phyloP scores from a whole-genome alignment of 352 stramenopile genomes.

The Phytophthora colocasiae region DNA sequence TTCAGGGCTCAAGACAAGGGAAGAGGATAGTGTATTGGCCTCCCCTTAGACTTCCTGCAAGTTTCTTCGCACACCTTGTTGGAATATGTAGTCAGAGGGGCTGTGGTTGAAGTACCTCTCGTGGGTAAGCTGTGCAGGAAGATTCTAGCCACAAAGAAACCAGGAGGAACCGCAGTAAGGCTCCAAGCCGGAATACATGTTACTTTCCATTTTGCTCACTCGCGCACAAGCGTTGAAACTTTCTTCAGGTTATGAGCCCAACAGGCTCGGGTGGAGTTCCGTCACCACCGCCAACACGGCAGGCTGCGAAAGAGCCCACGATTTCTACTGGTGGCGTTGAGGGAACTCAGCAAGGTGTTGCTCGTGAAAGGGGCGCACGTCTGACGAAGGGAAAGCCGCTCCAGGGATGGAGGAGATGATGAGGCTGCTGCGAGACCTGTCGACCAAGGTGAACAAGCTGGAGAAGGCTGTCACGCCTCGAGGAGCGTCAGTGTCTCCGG shows the following conservation, averaged over 20 bases:
- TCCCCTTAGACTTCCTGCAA: too few species aligned
- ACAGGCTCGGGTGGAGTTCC: background rate
- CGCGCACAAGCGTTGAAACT: too few species aligned
- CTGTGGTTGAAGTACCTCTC: too few species aligned
- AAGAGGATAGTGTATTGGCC: too few species aligned
- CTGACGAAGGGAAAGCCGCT: constrained; percentile 3
- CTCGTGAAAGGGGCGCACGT: background rate
- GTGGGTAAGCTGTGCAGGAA: too few species aligned
- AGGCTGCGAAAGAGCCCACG: constrained; percentile 7
- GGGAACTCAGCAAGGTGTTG: background rate
- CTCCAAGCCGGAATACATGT: too few species aligned
- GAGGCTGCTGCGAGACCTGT: background rate
- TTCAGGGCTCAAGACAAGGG: too few species aligned
- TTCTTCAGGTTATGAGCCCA: constrained; percentile 2
- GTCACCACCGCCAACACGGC: background rate
- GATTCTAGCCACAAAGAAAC: too few species aligned
- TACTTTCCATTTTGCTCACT: too few species aligned
- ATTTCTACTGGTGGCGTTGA: background rate
- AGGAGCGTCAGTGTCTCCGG: background rate
- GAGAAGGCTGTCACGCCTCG: constrained; percentile 4
- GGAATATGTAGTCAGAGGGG: too few species aligned
- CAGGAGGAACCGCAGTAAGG: too few species aligned
- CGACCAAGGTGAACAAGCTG: constrained; percentile 6
- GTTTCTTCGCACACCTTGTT: too few species aligned
- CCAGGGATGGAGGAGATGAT: constrained; percentile 1